phyloP scores from a whole-genome alignment of 305 asterid species.

The Fraxinus velutina region DNA sequence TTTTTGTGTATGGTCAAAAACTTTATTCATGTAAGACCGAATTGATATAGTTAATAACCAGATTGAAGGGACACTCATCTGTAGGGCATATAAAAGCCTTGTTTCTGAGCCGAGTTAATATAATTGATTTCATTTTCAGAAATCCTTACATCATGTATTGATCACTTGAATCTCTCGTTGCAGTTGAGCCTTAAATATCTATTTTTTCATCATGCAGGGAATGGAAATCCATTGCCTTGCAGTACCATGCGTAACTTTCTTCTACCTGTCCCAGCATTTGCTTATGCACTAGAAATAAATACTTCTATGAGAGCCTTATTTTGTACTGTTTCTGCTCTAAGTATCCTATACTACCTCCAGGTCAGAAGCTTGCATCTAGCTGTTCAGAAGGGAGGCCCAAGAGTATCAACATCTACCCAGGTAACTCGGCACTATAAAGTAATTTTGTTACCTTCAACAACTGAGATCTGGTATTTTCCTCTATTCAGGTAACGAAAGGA shows the following conservation, averaged over 20 bases:
- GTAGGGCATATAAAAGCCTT: background rate
- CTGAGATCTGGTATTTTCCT: background rate
- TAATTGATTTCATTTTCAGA: background rate
- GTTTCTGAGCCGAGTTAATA: background rate
- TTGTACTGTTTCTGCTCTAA: background rate
- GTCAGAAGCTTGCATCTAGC: slow-evolving; percentile 67
- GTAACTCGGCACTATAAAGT: slow-evolving; percentile 26
- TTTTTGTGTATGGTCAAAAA: background rate
- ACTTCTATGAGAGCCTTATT: background rate
- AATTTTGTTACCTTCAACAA: background rate
- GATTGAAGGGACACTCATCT: background rate
- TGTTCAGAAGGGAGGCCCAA: slow-evolving; percentile 58
- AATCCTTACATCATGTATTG: background rate
- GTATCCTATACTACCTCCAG: slow-evolving; percentile 35
- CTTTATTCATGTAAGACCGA: background rate
- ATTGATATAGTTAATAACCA: background rate
- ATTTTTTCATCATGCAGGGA: slow-evolving; percentile 47
- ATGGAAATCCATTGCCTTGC: slow-evolving; percentile 58
- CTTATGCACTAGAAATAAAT: background rate
- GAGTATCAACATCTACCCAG: slow-evolving; percentile 48
- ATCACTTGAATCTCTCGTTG: background rate
- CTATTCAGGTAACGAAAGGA: slow-evolving; percentile 61
- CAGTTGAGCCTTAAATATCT: background rate
- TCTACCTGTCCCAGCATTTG: slow-evolving; percentile 5
- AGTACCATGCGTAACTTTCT: slow-evolving; percentile 57